phyloP scores from a whole-genome alignment of 148 eudicot genomes.

The Oxyria digyna region DNA sequence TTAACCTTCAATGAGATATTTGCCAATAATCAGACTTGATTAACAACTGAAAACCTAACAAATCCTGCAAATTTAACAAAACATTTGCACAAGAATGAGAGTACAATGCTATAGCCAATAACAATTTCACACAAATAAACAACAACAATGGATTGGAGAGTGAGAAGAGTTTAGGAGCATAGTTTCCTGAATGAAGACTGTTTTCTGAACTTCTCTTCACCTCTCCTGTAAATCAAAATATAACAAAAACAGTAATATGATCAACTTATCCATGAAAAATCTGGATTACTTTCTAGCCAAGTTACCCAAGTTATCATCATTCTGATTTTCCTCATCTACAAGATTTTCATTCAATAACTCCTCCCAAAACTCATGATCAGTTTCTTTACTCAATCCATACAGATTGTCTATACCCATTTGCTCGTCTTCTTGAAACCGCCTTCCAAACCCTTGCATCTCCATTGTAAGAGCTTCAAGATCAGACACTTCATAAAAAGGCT shows the following conservation, averaged over 20 bases:
- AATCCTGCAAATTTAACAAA: background rate
- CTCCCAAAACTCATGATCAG: slow-evolving; percentile 1
- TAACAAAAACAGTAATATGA: background rate
- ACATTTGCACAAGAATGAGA: too few species aligned
- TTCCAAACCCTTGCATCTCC: slow-evolving; percentile 7
- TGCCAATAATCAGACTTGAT: background rate
- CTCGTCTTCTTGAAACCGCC: background rate
- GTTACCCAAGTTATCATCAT: background rate
- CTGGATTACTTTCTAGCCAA: background rate
- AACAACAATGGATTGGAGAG: background rate
- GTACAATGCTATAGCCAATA: too few species aligned
- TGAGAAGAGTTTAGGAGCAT: background rate
- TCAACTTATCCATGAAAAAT: background rate
- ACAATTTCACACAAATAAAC: background rate
- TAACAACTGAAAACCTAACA: background rate
- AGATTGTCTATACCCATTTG: background rate
- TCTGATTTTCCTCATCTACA: background rate
- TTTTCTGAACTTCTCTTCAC: background rate
- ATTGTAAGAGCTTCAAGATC: slow-evolving; percentile 5
- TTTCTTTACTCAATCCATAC: background rate
- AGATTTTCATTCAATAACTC: background rate
- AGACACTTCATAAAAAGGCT: slow-evolving; percentile 1
- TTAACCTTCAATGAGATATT: background rate
- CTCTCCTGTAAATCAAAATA: slow-evolving; percentile 2
- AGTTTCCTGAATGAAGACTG: background rate